phyloP scores from a whole-genome alignment of 116 monocot species.

The Posidonia oceanica region DNA sequence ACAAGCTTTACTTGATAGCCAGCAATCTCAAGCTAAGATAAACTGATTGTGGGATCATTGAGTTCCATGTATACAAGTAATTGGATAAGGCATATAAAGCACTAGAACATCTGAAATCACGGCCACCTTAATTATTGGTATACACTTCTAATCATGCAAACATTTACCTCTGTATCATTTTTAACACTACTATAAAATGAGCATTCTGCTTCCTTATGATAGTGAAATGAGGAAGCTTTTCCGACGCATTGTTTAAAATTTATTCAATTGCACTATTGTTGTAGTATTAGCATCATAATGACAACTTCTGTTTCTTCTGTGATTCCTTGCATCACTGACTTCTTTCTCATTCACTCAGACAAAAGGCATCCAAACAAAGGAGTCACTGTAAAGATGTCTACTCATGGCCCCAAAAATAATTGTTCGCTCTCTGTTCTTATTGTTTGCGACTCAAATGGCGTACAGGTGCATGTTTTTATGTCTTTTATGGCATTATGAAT shows the following conservation, averaged over 20 bases:
- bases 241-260: background rate
- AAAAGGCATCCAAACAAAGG: constrained; percentile 66
- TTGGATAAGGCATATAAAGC: no score
- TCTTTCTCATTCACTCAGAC: constrained; percentile 27
- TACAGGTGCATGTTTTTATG: constrained; percentile 22
- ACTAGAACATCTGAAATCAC: no score
- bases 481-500: background rate
- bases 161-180: no score
- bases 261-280: background rate
- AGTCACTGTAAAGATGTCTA: constrained; percentile 47
- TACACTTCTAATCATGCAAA: no score
- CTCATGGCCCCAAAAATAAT: constrained; percentile 25
- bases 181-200: no score
- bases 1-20: background rate
- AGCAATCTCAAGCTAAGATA: no score
- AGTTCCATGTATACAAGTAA: no score
- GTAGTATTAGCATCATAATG: background rate
- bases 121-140: no score
- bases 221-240: background rate
- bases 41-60: no score
- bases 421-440: constrained; percentile 78
- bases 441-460: constrained; percentile 43
- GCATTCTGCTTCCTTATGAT: no score
- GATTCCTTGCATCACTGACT: background rate
- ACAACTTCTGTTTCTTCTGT: constrained; percentile 1